These are phyloP conservation scores for Pseudogymnoascus sp. DNA, from an alignment of 2,329 filamentous ascomycete species.

Conservation along the genomic window DNA sequence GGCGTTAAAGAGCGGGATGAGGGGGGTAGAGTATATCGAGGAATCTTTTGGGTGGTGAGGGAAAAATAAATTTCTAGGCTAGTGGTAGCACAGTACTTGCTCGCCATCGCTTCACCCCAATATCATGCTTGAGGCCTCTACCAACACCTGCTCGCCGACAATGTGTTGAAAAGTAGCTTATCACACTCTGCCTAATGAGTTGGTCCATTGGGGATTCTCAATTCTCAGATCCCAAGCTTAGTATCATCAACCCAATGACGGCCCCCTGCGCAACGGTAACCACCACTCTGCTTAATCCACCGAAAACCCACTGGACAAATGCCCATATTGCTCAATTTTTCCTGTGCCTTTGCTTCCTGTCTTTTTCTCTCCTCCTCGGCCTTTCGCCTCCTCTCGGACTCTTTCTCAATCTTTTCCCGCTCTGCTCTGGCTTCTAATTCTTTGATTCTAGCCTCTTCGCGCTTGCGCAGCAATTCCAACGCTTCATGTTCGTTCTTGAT, in stretches of 20 bases:
- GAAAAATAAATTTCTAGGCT: neutral
- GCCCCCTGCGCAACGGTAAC: constrained; percentile 58
- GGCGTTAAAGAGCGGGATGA: constrained; percentile 19
- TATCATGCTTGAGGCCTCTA: no score
- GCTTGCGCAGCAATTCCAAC: constrained; percentile 17
- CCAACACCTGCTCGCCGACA: no score
- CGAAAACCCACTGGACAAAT: constrained; percentile 47
- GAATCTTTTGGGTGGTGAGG: constrained; percentile 38
- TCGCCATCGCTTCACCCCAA: no score
- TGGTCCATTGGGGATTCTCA: no score
- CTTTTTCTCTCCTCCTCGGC: constrained; percentile 31
- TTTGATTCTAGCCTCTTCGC: constrained; percentile 24
- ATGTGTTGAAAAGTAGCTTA: no score
- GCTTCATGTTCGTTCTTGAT: constrained; percentile 15
- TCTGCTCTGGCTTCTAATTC: constrained; percentile 26
- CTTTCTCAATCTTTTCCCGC: constrained; percentile 23
- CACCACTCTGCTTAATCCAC: constrained; percentile 54
- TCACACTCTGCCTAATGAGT: no score
- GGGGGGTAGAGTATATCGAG: constrained; percentile 27
- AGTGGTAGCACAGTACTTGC: no score
- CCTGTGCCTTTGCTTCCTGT: constrained; percentile 35
- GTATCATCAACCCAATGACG: constrained; percentile 45
- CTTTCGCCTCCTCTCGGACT: constrained; percentile 29
- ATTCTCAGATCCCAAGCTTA: constrained; percentile 20
- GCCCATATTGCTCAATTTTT: constrained; percentile 46